Base-by-base conservation (phyloP, 768 basidiomycete species). In the Collybia nuda region DNA sequence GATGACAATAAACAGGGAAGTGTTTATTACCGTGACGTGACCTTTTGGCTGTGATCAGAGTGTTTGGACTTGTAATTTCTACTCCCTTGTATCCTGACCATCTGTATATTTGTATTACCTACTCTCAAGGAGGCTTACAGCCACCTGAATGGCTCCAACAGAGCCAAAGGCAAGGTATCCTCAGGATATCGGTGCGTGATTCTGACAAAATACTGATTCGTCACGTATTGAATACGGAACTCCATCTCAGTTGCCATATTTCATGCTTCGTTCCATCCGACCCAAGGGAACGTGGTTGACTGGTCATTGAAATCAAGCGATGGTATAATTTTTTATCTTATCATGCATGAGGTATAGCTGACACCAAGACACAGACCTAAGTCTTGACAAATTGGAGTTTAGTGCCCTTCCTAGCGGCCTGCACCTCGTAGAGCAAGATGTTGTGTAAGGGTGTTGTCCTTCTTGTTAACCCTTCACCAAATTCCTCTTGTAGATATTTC, bases 201-300 rank as follows among this genome's bases (percentile, higher is more conserved):
- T 44, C 18, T 5, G 36, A 22, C 3, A 26, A 47, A 26, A 26
- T 8, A 37, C 24, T 7, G 50, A 32, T 28, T 26, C 24, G 23
- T 23, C 39, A 23, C 5, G 23, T 52, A 49, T 49, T 42, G n/a
- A 40, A 23, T 7, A 43, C 38, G 46, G 23, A 7, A 8, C 37
- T 43, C 29, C 26, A 37, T 41, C 42, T 15, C 57, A 91, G 90
- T 89, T 61, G 87, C 89, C 9, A 86, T 91, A 63, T 92, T 91
- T 54, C 89, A 92, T 67, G 77, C 85, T 15, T 89, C 88, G 5
- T 93, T 93, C 59, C 90, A 93, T 67, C 86, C 88, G 1, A 93
- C 89, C 18, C 78, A 81, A 56, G 90, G 90, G 12, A 91, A 90
- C 63, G 64, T 84, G 12, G 72, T 92, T 12, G 90, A 92, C 66